These are phyloP conservation scores for Solanum microdontum DNA, from an alignment of 257 asterid species.

Conservation along the genomic window DNA sequence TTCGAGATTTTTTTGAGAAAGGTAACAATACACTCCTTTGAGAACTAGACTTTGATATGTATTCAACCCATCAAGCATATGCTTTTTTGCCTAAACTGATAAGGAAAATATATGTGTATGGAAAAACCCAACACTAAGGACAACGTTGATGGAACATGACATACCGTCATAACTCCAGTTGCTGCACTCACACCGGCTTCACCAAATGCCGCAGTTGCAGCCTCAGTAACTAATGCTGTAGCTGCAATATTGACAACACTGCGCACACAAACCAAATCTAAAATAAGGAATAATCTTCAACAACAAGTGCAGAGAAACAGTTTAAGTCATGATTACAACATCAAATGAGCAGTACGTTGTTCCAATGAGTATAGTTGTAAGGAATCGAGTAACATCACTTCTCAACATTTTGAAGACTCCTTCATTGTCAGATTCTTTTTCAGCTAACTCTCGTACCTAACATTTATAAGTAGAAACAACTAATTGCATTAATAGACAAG, in stretches of 20 bases:
- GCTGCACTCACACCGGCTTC: constrained; percentile 98
- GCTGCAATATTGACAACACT: constrained; percentile 98
- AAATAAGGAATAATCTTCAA: constrained; percentile 29
- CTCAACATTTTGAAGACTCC: constrained; percentile 92
- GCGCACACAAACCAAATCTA: constrained; percentile 37
- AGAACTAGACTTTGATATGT: not conserved
- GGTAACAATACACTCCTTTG: not conserved
- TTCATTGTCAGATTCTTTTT: constrained; percentile 66
- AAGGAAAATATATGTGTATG: not conserved
- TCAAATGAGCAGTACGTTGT: constrained; percentile 71
- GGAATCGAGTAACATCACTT: constrained; percentile 88
- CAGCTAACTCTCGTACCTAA: constrained; percentile 97
- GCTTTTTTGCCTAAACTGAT: not conserved
- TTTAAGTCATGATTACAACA: constrained; percentile 5
- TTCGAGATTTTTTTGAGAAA: not conserved
- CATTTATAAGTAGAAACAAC: constrained; percentile 6
- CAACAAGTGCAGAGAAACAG: constrained; percentile 23
- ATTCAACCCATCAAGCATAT: not conserved
- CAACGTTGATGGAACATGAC: constrained; percentile 8
- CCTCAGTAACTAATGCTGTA: constrained; percentile 91
- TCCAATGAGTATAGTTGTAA: constrained; percentile 98
- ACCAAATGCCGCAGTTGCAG: constrained; percentile 92
- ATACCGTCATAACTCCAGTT: constrained; percentile 96
- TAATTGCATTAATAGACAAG: not conserved
- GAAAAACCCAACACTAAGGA: not conserved